These are phyloP conservation scores for Rhodofomes roseus DNA, from an alignment of 1,284 basidiomycete species.

Conservation along the genomic window DNA sequence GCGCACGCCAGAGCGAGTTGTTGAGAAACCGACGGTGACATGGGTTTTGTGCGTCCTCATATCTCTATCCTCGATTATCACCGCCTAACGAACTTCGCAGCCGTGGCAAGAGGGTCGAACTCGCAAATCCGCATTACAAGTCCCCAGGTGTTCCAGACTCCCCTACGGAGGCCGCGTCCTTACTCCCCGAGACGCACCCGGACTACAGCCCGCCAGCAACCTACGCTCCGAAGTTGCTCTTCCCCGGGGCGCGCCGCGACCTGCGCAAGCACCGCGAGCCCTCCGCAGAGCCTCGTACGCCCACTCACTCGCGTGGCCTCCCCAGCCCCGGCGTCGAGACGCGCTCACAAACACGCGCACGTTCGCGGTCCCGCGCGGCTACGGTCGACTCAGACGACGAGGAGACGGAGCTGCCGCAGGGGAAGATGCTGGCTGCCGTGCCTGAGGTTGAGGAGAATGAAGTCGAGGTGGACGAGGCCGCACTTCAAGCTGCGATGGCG, in stretches of 20 bases:
- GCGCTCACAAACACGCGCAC: constrained; percentile 7
- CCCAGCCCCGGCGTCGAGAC: neutral
- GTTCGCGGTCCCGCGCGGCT: constrained; percentile 6
- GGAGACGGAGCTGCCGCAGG: constrained; percentile 6
- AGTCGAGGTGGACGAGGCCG: constrained; percentile 4
- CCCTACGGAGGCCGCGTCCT: constrained; percentile 36
- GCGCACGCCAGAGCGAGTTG: constrained; percentile 20
- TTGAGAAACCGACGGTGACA: constrained; percentile 47
- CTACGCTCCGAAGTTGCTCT: constrained; percentile 47
- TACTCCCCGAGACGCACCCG: constrained; percentile 45
- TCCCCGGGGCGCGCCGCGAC: constrained; percentile 32
- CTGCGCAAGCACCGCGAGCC: constrained; percentile 6
- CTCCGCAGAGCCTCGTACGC: neutral
- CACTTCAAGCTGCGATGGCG: constrained; percentile 17
- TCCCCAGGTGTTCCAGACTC: constrained; percentile 22
- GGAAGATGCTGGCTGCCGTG: neutral
- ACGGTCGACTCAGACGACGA: constrained; percentile 19
- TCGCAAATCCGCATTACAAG: constrained; percentile 49
- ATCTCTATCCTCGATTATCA: neutral
- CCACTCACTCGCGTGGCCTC: neutral
- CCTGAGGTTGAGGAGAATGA: constrained; percentile 9
- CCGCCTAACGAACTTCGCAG: constrained; percentile 27
- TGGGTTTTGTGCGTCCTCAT: constrained; percentile 52
- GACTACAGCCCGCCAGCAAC: constrained; percentile 47
- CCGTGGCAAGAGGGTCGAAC: constrained; percentile 47